Base-by-base conservation (phyloP, 176 grass and related monocot species). In the Zoysia pacifica region DNA sequence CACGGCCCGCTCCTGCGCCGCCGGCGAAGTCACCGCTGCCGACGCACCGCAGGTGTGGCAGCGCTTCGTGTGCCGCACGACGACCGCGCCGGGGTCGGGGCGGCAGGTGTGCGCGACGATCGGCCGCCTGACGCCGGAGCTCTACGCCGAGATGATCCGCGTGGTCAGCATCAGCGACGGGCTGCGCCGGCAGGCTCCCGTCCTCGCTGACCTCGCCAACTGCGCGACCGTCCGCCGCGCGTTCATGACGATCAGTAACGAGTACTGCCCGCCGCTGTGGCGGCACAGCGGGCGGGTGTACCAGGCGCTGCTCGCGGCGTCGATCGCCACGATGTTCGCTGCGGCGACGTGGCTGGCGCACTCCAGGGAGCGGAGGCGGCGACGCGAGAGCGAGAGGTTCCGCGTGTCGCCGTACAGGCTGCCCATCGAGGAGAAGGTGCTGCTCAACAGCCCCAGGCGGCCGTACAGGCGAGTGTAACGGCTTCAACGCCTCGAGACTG, bases 151-250 rank as follows among this genome's bases (percentile, higher is more conserved):
- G 66, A 80, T 89, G 85, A 13, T 64, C 4, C 61, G n/a, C 6
- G 86, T 71, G 7, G 85, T 58, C 1, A 79, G 92, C 47, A 63
- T 86, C 48, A 91, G 87, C 89, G 68, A 53, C 1, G 88, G 90
- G 12, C 51, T 98, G 61, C 79, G 68, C 0, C 55, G 59, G 1
- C 87, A 93, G 46, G 86, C 88, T 3, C 90, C 88, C 0, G 81
- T 71, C 9, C 79, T 98, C 0, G 82, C 88, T 16, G 86, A 81
- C 36, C 69, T 98, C 16, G 88, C 88, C 8, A 77, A 81, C 81
- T 98, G 95, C 86, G 78, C 55, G 42, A 94, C 92, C n/a, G 88
- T 93, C 48, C 83, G 95, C 4, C 76, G 61, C 70, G 84, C 90
- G 71, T 98, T 98, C 62, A 61, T 70, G 67, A 63, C 67, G 18